Conservation (phyloP, 352 stramenopile genomes). For the Globisporangium orthogonon region DNA sequence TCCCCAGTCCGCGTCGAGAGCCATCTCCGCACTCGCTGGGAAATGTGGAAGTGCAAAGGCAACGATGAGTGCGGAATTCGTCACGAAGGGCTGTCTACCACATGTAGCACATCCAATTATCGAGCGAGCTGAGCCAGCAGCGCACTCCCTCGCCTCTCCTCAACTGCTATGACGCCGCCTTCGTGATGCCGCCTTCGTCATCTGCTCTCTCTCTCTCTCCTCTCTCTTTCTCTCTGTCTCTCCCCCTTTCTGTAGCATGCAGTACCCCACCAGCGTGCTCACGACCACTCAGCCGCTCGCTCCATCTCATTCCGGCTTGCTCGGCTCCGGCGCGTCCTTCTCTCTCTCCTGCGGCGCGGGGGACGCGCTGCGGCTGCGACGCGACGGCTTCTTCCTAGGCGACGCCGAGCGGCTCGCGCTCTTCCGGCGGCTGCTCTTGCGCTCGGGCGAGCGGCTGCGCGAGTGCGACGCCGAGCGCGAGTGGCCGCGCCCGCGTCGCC, state of each 20-base stretch:
- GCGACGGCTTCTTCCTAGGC: constrained; percentile 23
- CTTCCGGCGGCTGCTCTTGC: constrained; percentile 27
- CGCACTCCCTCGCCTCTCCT: too few relatives aligned
- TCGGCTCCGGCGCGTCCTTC: constrained; percentile 9
- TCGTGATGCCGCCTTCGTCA: background rate
- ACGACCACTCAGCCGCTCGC: background rate
- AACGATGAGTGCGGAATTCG: background rate
- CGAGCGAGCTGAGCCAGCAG: too few relatives aligned
- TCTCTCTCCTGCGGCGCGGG: background rate
- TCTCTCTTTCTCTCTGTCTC: background rate
- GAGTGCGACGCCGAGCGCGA: constrained; percentile 36
- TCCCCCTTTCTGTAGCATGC: background rate
- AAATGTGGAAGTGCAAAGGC: background rate
- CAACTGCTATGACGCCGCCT: too few relatives aligned
- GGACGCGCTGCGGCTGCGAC: constrained; percentile 39
- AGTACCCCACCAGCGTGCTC: background rate
- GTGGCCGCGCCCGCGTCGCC: constrained; percentile 18
- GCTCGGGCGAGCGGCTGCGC: constrained; percentile 34
- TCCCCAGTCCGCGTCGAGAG: too few relatives aligned
- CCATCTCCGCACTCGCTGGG: background rate
- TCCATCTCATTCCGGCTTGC: constrained; percentile 8
- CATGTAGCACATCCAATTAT: background rate
- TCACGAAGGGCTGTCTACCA: background rate
- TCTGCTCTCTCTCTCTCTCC: background rate
- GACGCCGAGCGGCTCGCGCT: constrained; percentile 38